These are phyloP conservation scores for Calonectria crousiana DNA, from an alignment of 2,329 filamentous ascomycete genomes.

Conservation along the genomic window DNA sequence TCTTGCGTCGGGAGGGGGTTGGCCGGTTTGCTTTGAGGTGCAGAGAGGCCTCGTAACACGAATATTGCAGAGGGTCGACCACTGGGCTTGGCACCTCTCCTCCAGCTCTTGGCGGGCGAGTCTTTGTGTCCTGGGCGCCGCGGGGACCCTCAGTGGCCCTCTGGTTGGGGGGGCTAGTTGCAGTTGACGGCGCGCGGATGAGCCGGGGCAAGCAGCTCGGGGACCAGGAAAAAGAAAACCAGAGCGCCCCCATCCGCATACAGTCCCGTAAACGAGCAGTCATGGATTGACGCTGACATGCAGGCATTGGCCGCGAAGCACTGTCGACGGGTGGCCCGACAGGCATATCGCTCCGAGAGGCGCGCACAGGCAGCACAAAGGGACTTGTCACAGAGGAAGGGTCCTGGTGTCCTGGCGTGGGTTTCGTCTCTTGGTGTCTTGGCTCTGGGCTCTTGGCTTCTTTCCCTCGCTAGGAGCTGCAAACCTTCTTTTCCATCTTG, in stretches of 20 bases:
- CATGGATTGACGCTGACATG: background rate
- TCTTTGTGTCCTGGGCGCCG: background rate
- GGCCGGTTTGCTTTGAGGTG: background rate
- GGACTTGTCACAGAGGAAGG: constrained; percentile 2
- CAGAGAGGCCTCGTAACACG: background rate
- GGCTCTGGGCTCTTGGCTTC: background rate
- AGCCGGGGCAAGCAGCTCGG: background rate
- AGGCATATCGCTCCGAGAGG: background rate
- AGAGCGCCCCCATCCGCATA: background rate
- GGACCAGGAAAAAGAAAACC: background rate
- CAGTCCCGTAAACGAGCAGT: background rate
- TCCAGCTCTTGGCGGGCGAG: background rate
- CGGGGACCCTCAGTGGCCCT: background rate
- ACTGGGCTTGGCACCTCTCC: background rate
- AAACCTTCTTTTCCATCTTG: constrained; percentile 20
- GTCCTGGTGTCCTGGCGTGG: background rate
- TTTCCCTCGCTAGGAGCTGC: constrained; percentile 4
- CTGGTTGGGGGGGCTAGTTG: background rate
- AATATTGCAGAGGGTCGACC: background rate
- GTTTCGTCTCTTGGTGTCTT: constrained; percentile 11
- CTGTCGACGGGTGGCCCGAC: background rate
- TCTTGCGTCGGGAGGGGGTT: constrained; percentile 4
- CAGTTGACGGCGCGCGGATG: constrained; percentile 16
- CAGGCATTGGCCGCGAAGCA: constrained; percentile 1
- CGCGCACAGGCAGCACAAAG: constrained; percentile 12